These are phyloP conservation scores for Scopulariopsis brevicaulis DNA, from an alignment of 2,329 filamentous ascomycete species.

Conservation along the genomic window DNA sequence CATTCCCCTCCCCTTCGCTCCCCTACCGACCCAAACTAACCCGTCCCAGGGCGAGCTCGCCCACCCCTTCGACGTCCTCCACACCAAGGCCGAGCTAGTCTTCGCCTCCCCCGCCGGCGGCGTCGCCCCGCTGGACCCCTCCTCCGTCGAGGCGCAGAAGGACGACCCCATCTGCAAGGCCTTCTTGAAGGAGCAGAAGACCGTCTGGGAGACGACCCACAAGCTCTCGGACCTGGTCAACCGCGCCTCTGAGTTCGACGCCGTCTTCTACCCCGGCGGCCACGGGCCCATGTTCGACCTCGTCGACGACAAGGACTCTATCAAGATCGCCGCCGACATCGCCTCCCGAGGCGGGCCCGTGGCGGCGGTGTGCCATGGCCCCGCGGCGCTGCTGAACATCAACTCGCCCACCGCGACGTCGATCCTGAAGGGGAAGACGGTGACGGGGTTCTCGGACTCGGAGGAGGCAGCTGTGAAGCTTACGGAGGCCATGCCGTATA, in stretches of 20 bases:
- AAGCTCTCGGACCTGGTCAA: constrained; percentile 45
- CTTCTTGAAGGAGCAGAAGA: constrained; percentile 44
- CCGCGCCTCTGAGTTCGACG: constrained; percentile 49
- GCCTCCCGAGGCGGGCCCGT: constrained; percentile 49
- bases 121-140: constrained; percentile 47
- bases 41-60: constrained; percentile 44
- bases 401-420: constrained; percentile 36
- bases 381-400: constrained; percentile 49
- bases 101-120: constrained; percentile 54
- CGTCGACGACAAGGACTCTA: constrained; percentile 40
- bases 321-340: constrained; percentile 52
- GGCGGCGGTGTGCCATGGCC: constrained; percentile 58
- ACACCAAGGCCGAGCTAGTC: constrained; percentile 38
- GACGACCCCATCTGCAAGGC: constrained; percentile 36
- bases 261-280: constrained; percentile 45
- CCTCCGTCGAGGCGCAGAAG: constrained; percentile 42
- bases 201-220: constrained; percentile 52
- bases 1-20: neutral
- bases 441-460: constrained; percentile 53
- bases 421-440: constrained; percentile 42
- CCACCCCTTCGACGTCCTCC: constrained; percentile 50
- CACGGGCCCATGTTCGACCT: constrained; percentile 61
- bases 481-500: constrained; percentile 43
- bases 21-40: neutral
- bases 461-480: constrained; percentile 35